Evolutionary conservation across 2,329 filamentous ascomycete genomes (phyloP).

Genomic region (Aschersonia sp.): DNA sequence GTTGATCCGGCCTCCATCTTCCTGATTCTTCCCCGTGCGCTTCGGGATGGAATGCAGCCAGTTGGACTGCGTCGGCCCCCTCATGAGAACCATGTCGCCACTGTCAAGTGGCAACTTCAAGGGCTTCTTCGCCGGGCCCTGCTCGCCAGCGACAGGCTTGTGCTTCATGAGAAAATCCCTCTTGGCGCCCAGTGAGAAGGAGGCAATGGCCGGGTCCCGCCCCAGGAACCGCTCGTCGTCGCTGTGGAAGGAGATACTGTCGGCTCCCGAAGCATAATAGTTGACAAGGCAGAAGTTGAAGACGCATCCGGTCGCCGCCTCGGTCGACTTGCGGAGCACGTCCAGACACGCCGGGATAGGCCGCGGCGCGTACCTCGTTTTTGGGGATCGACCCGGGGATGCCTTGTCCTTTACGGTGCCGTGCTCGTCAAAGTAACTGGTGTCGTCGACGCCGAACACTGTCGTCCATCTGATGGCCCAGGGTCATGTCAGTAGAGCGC

Average conservation of each 20-base stretch:
- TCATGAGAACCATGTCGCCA: constrained; percentile 73
- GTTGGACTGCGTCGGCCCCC: constrained; percentile 56
- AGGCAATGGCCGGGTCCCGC: constrained; percentile 54
- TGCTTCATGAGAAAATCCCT: constrained; percentile 71
- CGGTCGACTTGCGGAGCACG: constrained; percentile 44
- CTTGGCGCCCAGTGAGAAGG: constrained; percentile 56
- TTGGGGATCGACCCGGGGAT: constrained; percentile 16
- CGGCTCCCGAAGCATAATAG: constrained; percentile 64
- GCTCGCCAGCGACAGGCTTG: constrained; percentile 33
- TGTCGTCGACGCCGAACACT: constrained; percentile 46
- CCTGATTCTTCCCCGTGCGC: constrained; percentile 46
- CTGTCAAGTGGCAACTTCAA: constrained; percentile 41
- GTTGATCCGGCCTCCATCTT: constrained; percentile 54
- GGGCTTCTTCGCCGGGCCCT: constrained; percentile 17
- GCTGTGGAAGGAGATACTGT: constrained; percentile 68
- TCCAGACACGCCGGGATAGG: constrained; percentile 60
- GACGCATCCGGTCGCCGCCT: constrained; percentile 47
- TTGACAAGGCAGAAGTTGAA: constrained; percentile 77
- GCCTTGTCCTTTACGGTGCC: constrained; percentile 29
- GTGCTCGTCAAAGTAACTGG: constrained; percentile 39
- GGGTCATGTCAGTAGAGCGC: not conserved
- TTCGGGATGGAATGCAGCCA: constrained; percentile 75
- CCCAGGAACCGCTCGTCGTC: constrained; percentile 72
- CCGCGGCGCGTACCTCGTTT: constrained; percentile 42
- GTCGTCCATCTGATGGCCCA: constrained; percentile 28